Base-by-base conservation (phyloP, 139 green algal species). In the Chlamydomonas urium region DNA sequence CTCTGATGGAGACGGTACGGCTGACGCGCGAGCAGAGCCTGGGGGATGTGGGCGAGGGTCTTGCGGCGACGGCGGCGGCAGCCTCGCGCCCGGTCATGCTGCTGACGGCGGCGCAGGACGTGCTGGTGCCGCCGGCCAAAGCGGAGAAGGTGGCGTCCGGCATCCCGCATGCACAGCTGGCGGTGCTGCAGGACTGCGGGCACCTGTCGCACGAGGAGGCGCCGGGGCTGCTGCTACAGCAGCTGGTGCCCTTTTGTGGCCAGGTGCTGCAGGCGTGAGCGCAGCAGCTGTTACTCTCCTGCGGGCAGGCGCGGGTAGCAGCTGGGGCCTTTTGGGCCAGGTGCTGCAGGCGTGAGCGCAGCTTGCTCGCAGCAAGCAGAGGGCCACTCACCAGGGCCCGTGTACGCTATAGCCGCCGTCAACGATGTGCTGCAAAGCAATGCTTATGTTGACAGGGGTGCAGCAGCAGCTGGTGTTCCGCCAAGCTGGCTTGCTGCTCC, bases 181-280 rank as follows among this genome's bases (percentile, higher is more conserved):
- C 63, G 23, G 23, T 93, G 28, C 59, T 96, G 53, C 74, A 81
- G 0, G 71, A 77, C 38, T 93, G 88, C 66, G 90, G 89, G 1
- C 89, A 96, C 71, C 65, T 96, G 34, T 85, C 75, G 0, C 85
- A 93, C 65, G 88, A 94, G 71, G 89, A 94, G 79, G 74, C 69
- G 2, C 89, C 86, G 2, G 38, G 26, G 6, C 38, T 71, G 61
- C 79, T 93, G 59, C 61, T 90, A 48, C n/a, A 63, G 32, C 48
- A 80, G 38, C 45, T 91, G 53, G 73, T 68, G 50, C 53, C 47
- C 17, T 91, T 91, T 45, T 79, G 75, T 26, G 60, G 47, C n/a
- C 58, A 81, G 47, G 48, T 79, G 34, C 60, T 85, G 56, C 33
- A 17, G 14, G 42, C 42, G 42, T 10, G 10, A 10, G 17, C 42